Base-by-base conservation (phyloP, 1,284 basidiomycete species). In the Bjerkandera adusta region DNA sequence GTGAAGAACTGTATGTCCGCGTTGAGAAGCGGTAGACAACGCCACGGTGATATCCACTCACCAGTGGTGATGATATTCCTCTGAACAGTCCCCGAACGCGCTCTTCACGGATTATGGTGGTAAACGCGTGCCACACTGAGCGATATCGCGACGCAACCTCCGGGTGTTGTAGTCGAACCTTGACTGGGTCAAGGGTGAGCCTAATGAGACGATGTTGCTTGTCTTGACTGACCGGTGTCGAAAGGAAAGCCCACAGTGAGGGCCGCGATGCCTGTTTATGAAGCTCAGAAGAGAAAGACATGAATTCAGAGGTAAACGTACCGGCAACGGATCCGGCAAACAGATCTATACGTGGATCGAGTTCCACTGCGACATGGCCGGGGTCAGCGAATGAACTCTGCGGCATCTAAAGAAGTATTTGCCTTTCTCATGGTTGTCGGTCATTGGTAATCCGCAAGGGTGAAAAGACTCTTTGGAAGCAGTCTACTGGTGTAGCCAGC, bases 141-240 rank as follows among this genome's bases (percentile, higher is more conserved):
- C 65, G 68, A 57, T 89, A 88, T 56, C 68, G 79, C 3, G 57
- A 57, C 13, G 76, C 69, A 16, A 77, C 73, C 25, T 69, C 64
- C 0, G 85, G 81, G 54, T 73, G 81, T 62, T 89, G 87, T 47
- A 87, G 77, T 41, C 86, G 79, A 11, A 87, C 85, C 70, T 89
- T 89, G 51, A 89, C 86, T 84, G 24, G 56, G 11, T 35, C 6
- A 35, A 26, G 18, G 26, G 12, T 35, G 29, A 27, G 22, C 35
- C 24, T 2, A 21, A 27, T 12, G 7, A 20, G 27, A 22, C 13
- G 20, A 18, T 8, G 3, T 16, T 22, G 18, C 27, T 24, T 26
- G 39, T 47, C 45, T 47, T 15, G 12, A 60, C 69, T 51, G 54
- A 82, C 85, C 79, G 44, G 86, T 89, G 61, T 89, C 86, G 45